Percentiles rank a stretch among this genome's conserved stretches.
Conservation (phyloP, 345 rosid genomes). For the Linum lewisii region DNA sequence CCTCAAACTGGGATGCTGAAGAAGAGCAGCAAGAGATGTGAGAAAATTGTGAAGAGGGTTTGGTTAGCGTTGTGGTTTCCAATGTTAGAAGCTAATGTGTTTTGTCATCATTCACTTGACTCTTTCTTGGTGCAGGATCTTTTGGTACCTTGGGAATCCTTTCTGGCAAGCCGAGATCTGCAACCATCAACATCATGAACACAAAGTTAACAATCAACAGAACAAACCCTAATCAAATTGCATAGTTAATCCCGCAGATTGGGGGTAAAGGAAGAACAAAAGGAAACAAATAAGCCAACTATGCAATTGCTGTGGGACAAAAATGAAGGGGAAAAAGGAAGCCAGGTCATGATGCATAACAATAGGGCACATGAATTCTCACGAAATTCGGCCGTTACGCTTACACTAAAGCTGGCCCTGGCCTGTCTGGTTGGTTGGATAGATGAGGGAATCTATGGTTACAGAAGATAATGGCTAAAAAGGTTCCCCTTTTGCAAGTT, state of each 20-base stretch:
- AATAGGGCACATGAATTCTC: no score
- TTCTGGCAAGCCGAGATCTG: constrained; percentile 91
- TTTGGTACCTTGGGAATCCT: constrained; percentile 65
- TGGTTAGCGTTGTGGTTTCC: not conserved
- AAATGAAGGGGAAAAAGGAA: no score
- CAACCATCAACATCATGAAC: not conserved
- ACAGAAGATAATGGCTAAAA: no score
- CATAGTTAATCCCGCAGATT: no score
- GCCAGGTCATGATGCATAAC: no score
- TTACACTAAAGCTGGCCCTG: no score
- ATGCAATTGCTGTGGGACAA: no score
- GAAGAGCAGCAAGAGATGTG: not conserved
- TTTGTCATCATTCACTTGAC: constrained; percentile 22
- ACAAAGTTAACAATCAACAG: not conserved
- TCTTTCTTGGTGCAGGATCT: constrained; percentile 49
- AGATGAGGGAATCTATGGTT: no score
- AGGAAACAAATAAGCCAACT: no score
- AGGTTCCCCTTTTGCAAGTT: not conserved
- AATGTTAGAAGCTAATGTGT: not conserved
- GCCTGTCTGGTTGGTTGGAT: no score
- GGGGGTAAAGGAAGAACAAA: no score
- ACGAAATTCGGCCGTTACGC: no score
- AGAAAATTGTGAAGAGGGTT: not conserved
- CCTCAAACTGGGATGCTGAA: not conserved
- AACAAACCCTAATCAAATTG: not conserved